Base-by-base conservation (phyloP, 2,329 filamentous ascomycete species). In the Amphichorda felina region DNA sequence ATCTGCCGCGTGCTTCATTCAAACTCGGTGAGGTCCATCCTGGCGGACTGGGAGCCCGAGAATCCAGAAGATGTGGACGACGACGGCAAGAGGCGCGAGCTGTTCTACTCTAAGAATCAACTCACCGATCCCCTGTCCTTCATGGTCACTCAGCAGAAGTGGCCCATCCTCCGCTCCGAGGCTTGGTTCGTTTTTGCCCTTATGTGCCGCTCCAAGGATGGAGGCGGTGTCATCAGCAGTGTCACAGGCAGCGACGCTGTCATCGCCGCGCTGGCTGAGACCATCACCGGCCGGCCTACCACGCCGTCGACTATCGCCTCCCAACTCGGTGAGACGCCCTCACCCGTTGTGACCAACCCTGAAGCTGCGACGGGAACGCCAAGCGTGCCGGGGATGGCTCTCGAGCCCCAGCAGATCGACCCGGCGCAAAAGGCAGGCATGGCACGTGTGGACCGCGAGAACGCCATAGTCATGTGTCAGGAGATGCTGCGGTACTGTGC, bases 161-260 rank as follows among this genome's bases (percentile, higher is more conserved):
- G 73, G 62, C 70, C 72, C 0, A 60, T 68, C 2, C 57, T 80
- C 3, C 63, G 70, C 14, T 75, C 72, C 27, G 75, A 80, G 47
- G 63, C 68, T 3, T 72, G 74, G 66, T 79, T 79, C 41, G 65
- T 75, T 5, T 62, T 77, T 35, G 75, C 75, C 3, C 61, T 79
- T 24, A 71, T 79, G 63, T 64, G 66, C 28, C 63, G 72, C 19
- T 64, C 66, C 2, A 38, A 47, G 2, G 64, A 70, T 25, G 72
- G 72, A 7, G 65, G 68, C 2, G 45, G 50, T 2, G 52, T 68
- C 9, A 62, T 72, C 14, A 44, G 60, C 8, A 53, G 56, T 10
- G 50, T 66, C 2, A 50, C 76, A 30, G 49, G 59, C 8, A 53
- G 61, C 1, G 47, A 57, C 1, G 60, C 58, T n/a, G 58, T 65